Percentiles rank a stretch among this genome's conserved stretches.
Evolutionary conservation across 495 filamentous ascomycete genomes (phyloP).

Genomic region (Coniosporium apollinis): DNA sequence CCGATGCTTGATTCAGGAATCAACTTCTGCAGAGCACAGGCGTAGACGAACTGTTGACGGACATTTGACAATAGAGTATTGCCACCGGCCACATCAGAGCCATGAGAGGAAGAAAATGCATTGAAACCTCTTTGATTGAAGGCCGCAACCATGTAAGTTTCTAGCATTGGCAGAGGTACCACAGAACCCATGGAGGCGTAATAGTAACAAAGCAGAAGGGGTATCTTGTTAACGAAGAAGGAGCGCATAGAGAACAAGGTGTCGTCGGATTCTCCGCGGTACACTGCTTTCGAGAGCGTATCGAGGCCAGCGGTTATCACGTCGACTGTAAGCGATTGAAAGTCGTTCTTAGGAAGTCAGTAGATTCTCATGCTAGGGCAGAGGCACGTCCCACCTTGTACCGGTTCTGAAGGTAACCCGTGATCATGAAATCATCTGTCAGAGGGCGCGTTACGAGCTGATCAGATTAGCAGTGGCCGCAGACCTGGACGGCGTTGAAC

Average conservation of each 20-base stretch:
- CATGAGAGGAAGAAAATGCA: constrained; percentile 61
- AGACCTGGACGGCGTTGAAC: constrained; percentile 1
- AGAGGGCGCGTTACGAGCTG: constrained; percentile 68
- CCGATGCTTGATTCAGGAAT: constrained; percentile 67
- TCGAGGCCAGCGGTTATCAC: constrained; percentile 81
- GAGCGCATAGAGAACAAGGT: constrained; percentile 68
- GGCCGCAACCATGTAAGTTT: constrained; percentile 66
- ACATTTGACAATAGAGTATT: constrained; percentile 66
- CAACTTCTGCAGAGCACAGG: constrained; percentile 72
- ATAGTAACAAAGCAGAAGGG: constrained; percentile 54
- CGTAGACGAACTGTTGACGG: constrained; percentile 80
- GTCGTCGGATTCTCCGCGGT: constrained; percentile 54
- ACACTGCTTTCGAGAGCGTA: constrained; percentile 69
- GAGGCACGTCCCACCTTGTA: constrained; percentile 50
- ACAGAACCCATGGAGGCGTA: constrained; percentile 37
- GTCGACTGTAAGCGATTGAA: constrained; percentile 57
- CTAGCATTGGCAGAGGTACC: constrained; percentile 49
- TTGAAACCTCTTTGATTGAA: constrained; percentile 59
- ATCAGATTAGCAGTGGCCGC: constrained; percentile 1
- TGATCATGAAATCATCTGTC: constrained; percentile 62
- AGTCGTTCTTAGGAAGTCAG: constrained; percentile 41
- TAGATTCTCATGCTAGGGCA: constrained; percentile 4
- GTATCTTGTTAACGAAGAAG: constrained; percentile 87
- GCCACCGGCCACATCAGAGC: constrained; percentile 53
- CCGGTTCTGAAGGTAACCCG: constrained; percentile 63